Evolutionary conservation across 768 basidiomycete species (phyloP).

Genomic region (Podaxis mareebaensis): DNA sequence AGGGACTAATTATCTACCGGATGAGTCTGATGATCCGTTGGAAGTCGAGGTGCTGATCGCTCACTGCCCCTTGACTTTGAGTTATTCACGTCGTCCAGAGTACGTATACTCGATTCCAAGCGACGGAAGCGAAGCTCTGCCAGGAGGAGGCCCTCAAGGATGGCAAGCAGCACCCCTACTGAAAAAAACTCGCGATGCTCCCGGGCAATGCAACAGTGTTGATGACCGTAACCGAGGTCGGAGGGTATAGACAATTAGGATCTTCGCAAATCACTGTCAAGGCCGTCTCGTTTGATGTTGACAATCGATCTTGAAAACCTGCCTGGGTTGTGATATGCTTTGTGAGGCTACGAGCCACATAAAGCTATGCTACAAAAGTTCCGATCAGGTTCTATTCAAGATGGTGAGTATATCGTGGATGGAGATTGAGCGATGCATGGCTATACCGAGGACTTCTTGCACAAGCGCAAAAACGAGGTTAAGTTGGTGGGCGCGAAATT

Average conservation of each 20-base stretch:
- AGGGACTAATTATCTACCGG: not conserved
- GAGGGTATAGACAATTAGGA: not conserved
- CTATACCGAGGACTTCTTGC: not conserved
- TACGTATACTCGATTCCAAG: not conserved
- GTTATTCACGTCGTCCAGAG: not conserved
- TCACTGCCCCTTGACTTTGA: not conserved
- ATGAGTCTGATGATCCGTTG: constrained; percentile 7
- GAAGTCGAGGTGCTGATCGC: not conserved
- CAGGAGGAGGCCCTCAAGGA: not conserved
- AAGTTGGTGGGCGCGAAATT: not conserved
- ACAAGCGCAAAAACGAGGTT: not conserved
- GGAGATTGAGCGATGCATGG: not conserved
- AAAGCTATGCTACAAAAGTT: not conserved
- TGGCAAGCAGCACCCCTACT: not conserved
- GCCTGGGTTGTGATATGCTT: not conserved
- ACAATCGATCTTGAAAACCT: not conserved
- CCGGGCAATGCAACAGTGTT: not conserved
- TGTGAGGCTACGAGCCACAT: not conserved
- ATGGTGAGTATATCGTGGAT: not conserved
- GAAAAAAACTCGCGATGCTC: not conserved
- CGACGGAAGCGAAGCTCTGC: not conserved
- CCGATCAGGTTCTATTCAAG: constrained; percentile 5
- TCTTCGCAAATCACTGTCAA: not conserved
- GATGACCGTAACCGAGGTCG: not conserved
- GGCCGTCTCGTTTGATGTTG: not conserved